These are phyloP conservation scores for Lachnellula cervina DNA, from an alignment of 2,329 filamentous ascomycete genomes.

Conservation along the genomic window DNA sequence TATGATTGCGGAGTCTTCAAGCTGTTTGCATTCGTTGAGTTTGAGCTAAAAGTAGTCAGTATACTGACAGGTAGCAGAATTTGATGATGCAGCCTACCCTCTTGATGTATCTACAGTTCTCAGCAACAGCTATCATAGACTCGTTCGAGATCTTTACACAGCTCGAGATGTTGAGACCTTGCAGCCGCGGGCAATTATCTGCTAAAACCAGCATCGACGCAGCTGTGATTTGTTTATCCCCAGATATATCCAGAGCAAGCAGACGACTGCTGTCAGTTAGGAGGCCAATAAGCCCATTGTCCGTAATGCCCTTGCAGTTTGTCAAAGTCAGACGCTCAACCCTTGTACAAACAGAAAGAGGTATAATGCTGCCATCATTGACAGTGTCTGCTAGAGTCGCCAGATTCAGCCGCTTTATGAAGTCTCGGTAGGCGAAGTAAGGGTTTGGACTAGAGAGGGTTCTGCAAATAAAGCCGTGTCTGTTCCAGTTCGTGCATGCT, in stretches of 20 bases:
- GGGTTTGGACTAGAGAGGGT: conserved; percentile 69
- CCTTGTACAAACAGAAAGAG: conserved; percentile 79
- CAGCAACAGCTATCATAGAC: conserved; percentile 73
- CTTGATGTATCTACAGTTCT: conserved; percentile 82
- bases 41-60: conserved; percentile 60
- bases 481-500: conserved; percentile 80
- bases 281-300: conserved; percentile 74
- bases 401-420: conserved; percentile 89
- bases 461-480: conserved; percentile 73
- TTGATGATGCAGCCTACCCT: conserved; percentile 50
- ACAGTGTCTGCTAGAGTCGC: conserved; percentile 69
- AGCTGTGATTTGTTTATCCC: conserved; percentile 75
- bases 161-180: conserved; percentile 87
- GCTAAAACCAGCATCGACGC: conserved; percentile 73
- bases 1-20: conserved; percentile 75
- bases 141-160: conserved; percentile 83
- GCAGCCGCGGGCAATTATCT: conserved; percentile 74
- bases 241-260: conserved; percentile 85
- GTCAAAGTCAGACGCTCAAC: conserved; percentile 91
- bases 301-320: conserved; percentile 79
- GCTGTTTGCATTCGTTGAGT: conserved; percentile 83
- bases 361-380: conserved; percentile 83
- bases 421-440: conserved; percentile 83
- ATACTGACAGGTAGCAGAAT: not conserved
- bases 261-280: conserved; percentile 75